Conservation (phyloP, 1,284 basidiomycete genomes). For the Cutaneotrichosporon sp. region DNA sequence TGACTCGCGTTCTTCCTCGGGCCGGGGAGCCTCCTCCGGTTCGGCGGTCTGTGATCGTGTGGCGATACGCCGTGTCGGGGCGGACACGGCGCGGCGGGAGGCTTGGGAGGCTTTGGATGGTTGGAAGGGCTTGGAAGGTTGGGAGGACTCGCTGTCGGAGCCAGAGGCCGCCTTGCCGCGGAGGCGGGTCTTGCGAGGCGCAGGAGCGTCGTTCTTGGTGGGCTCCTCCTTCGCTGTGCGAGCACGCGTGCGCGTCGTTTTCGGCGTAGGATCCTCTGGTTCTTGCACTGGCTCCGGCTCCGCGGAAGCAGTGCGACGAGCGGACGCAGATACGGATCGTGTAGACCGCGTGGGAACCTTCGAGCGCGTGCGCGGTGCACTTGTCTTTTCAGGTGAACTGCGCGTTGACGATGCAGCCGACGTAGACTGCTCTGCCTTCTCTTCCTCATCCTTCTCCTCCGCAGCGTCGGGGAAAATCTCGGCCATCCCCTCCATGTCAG, state of each 20-base stretch:
- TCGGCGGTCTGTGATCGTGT: not conserved
- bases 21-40: not conserved
- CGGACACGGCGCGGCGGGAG: not conserved
- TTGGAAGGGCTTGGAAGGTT: too few species aligned
- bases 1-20: not conserved
- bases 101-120: too few species aligned
- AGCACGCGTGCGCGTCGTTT: too few species aligned
- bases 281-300: not conserved
- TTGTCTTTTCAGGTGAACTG: not conserved
- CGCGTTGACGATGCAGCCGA: not conserved
- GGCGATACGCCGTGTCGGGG: not conserved
- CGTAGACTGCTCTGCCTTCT: not conserved
- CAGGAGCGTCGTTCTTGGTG: too few species aligned
- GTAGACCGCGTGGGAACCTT: not conserved
- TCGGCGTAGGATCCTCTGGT: not conserved
- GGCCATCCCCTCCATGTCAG: conserved; percentile 22
- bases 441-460: not conserved
- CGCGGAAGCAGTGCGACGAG: not conserved
- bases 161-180: too few species aligned
- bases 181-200: too few species aligned
- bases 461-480: conserved; percentile 21
- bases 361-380: not conserved
- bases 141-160: too few species aligned
- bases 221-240: too few species aligned
- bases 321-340: not conserved